Base-by-base conservation (phyloP, 495 filamentous ascomycete species). In the Penicillium salamii region DNA sequence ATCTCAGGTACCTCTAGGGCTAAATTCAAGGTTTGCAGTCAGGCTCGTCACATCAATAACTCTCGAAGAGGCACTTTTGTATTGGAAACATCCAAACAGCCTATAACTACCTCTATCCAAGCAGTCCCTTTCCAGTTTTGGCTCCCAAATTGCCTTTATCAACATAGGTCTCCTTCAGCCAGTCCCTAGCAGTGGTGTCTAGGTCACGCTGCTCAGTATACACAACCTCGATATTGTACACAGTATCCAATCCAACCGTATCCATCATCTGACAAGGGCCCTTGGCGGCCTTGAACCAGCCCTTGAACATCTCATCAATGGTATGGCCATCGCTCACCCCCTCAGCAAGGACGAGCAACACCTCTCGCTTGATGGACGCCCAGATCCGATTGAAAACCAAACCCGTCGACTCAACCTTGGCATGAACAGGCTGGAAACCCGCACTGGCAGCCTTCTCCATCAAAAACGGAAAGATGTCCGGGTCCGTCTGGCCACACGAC, bases 301-400 rank as follows among this genome's bases (percentile, higher is more conserved):
- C 66, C 23, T 59, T 62, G 35, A 74, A 78, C 52, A 79, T 63
- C 0, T 60, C 61, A 54, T 79, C 75, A 32, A 77, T 55, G 1
- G 74, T 70, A 8, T 46, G 57, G 1, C 66, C 71, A 44, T 53
- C 59, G 5, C 63, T 71, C 2, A 76, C 68, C 0, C 71, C 75
- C 29, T 80, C 75, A 7, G 68, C 57, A 17, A 81, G 42, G 1
- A 77, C 66, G 32, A 64, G 57, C 42, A 80, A 39, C 17, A 57
- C 59, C 46, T 80, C 77, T 12, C 76, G 61, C 59, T 80, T 78
- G 51, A 78, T 70, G 6, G 69, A 70, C 0, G 72, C 78, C 73
- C 76, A 79, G 19, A 81, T 62, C 0, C 77, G 72, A 53, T 78
- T 77, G 50, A 75, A 72, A 11, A 77, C 72, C 52, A 79, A 66